Evolutionary conservation across 176 grass and related monocot genomes (phyloP), one percentile per base, ranked within the genome.

Genomic region (Bromus sterilis): DNA sequence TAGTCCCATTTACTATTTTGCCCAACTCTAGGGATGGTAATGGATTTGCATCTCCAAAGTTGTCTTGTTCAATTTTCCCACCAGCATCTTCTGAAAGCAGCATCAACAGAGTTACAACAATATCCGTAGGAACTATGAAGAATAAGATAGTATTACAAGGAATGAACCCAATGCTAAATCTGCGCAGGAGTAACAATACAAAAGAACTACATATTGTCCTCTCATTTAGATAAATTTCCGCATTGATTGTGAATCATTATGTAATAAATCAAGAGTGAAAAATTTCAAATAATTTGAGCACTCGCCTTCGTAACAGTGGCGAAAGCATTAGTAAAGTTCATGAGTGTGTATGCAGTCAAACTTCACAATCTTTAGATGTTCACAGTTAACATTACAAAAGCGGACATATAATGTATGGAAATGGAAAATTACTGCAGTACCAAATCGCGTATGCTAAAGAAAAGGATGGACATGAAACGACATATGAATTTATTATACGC

Each of bases 1-100:
- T 75, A 76, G 67, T 86, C 41, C 84, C 84, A 79, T 83, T 90
- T 75, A 56, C 88, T 86, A 90, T 5, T 66, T 86, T 86, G 42
- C 79, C 59, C 57, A 74, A 82, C 58, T 53, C 79, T 58, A 86
- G 39, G 78, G 84, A 86, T 86, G 75, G 56, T 71, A 81, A 64
- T 33, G 23, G 79, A 69, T 61, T 32, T 74, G 21, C 84, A 90
- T 67, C 88, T 68, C 86, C 84, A 90, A 53, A 24, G 40, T 83
- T 90, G 67, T 42, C 48, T 74, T 78, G 67, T 75, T 79, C 88
- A 56, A 29, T 79, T 90, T 68, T 90, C 14, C 59, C 79, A 90
- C 74, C 59, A 82, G 20, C 44, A 75, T 59, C 74, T 33, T 90
- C 84, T 90, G 70, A 79, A 78, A 86, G 60, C 24, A 84, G 31